These are phyloP conservation scores for Zygoascus biomembranicola DNA, from an alignment of 805 yeast genomes.

Conservation along the genomic window DNA sequence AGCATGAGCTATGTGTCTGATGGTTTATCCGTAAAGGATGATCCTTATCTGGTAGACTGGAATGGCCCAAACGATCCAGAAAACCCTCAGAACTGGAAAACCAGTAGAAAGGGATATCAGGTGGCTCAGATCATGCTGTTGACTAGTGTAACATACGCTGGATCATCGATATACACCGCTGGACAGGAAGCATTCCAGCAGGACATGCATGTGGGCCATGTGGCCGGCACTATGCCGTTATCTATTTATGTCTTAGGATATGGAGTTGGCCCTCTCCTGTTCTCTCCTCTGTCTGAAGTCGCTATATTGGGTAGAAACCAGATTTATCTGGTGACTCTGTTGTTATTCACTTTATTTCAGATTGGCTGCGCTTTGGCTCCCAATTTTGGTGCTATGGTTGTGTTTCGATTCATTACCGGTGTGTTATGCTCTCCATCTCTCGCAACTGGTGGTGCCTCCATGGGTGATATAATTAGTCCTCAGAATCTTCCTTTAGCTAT, in stretches of 20 bases:
- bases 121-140: slow-evolving; percentile 36
- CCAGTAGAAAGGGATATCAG: slow-evolving; percentile 32
- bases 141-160: slow-evolving; percentile 48
- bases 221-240: slow-evolving; percentile 45
- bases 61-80: slow-evolving; percentile 27
- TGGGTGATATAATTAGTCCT: slow-evolving; percentile 39
- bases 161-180: slow-evolving; percentile 52
- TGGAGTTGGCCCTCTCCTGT: slow-evolving; percentile 56
- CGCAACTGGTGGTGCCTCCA: slow-evolving; percentile 51
- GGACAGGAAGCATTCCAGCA: slow-evolving; percentile 35
- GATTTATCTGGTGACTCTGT: slow-evolving; percentile 38
- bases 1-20: neutral
- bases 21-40: neutral
- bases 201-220: slow-evolving; percentile 38
- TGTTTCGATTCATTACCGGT: slow-evolving; percentile 47
- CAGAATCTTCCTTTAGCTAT: slow-evolving; percentile 38
- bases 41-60: slow-evolving; percentile 25
- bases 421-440: slow-evolving; percentile 48
- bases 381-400: slow-evolving; percentile 43
- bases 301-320: slow-evolving; percentile 40
- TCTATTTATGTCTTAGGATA: slow-evolving; percentile 59
- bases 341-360: slow-evolving; percentile 43
- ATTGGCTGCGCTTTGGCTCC: slow-evolving; percentile 46
- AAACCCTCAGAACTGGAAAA: slow-evolving; percentile 52
- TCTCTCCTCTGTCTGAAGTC: slow-evolving; percentile 52